Conservation (phyloP, 345 rosid genomes). For the Moricandia moricandioides region DNA sequence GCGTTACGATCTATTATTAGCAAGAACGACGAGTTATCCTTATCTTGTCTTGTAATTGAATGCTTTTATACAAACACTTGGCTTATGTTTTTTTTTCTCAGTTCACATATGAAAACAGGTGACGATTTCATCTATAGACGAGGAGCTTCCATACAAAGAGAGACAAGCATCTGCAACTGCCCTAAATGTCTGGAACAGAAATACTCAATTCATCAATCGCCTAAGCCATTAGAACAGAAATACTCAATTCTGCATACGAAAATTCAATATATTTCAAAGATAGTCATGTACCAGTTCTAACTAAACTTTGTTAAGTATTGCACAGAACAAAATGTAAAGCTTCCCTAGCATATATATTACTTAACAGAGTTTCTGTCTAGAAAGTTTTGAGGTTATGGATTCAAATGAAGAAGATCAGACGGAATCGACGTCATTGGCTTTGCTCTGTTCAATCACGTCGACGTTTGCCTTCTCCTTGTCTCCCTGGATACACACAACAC, state of each 20-base stretch:
- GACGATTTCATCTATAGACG: constrained; percentile 78
- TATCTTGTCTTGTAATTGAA: background rate
- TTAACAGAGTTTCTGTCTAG: background rate
- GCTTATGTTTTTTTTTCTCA: constrained; percentile 5
- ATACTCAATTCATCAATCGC: constrained; percentile 31
- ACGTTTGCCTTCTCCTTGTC: constrained; percentile 44
- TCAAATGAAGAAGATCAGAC: background rate
- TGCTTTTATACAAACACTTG: background rate
- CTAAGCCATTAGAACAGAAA: background rate
- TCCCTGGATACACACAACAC: constrained; percentile 26
- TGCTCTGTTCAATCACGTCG: constrained; percentile 20
- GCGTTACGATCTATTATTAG: constrained; percentile 53
- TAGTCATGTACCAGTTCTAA: background rate
- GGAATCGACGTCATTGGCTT: constrained; percentile 25
- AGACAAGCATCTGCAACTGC: constrained; percentile 56
- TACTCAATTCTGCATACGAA: constrained; percentile 4
- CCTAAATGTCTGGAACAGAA: constrained; percentile 54
- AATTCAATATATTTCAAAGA: too few relatives aligned
- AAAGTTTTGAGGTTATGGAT: background rate
- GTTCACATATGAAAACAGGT: constrained; percentile 40
- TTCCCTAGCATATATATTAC: background rate
- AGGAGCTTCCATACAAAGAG: constrained; percentile 63
- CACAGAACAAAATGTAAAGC: constrained; percentile 3
- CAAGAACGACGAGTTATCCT: constrained; percentile 71
- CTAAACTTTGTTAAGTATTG: background rate